Evolutionary conservation across 192 early-diverging fungal genomes (phyloP).

Genomic region (Gryganskiella cystojenkinii): DNA sequence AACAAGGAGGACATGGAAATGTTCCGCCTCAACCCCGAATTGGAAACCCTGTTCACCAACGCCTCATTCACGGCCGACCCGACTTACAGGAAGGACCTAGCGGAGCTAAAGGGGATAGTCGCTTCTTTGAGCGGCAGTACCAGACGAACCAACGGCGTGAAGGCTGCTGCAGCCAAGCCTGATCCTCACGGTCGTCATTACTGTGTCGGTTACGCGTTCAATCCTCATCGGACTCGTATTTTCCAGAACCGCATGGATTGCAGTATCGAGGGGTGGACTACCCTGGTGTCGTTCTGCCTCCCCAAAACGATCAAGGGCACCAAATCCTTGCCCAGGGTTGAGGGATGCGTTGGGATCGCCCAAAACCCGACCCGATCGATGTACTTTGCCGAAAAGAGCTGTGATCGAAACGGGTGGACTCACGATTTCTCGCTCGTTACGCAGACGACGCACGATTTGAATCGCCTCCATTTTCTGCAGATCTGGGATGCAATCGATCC

Average conservation of each 20-base stretch:
- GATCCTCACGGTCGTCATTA: background rate
- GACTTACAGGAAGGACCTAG: background rate
- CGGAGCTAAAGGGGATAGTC: background rate
- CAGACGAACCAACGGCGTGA: background rate
- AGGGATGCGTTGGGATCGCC: background rate
- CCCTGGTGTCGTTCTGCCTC: conserved; percentile 1
- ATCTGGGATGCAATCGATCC: too few relatives aligned
- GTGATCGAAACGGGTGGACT: background rate
- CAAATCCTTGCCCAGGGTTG: background rate
- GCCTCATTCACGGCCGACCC: conserved; percentile 1
- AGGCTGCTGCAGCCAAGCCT: background rate
- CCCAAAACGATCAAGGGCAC: background rate
- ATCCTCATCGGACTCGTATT: background rate
- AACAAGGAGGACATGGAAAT: background rate
- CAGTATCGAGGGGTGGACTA: background rate
- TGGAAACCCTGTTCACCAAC: conserved; percentile 2
- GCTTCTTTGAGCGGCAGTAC: background rate
- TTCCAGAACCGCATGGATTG: conserved; percentile 4
- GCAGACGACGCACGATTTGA: too few relatives aligned
- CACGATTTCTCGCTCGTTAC: too few relatives aligned
- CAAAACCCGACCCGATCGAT: background rate
- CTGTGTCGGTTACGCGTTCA: background rate
- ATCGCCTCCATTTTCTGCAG: too few relatives aligned
- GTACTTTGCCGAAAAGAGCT: background rate
- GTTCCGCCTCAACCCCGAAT: conserved; percentile 1